Percentiles rank a stretch among this genome's conserved stretches.
Evolutionary conservation across 805 yeast genomes (phyloP).

Genomic region (Candida lessepsii): DNA sequence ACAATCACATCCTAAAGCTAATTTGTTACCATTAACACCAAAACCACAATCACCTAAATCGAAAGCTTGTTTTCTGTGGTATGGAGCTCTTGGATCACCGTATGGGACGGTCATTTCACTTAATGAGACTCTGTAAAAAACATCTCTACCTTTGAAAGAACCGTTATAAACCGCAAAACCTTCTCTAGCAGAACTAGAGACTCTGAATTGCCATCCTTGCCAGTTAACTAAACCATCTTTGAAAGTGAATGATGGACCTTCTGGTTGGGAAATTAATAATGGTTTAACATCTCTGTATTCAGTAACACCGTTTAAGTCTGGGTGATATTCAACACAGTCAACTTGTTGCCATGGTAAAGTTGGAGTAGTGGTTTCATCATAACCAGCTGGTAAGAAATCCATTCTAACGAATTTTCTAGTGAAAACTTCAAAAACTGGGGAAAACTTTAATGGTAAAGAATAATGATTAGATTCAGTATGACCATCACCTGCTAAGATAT

Average conservation of each 20-base stretch:
- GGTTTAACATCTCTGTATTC: slow-evolving; percentile 62
- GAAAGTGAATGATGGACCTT: slow-evolving; percentile 69
- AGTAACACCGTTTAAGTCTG: slow-evolving; percentile 59
- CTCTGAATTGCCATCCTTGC: slow-evolving; percentile 85
- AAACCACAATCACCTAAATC: slow-evolving; percentile 86
- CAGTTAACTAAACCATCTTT: slow-evolving; percentile 60
- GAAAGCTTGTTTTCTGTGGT: slow-evolving; percentile 83
- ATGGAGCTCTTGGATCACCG: slow-evolving; percentile 78
- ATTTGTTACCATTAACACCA: slow-evolving; percentile 68
- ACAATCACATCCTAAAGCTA: slow-evolving; percentile 78
- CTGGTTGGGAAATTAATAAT: slow-evolving; percentile 67
- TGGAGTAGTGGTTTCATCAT: slow-evolving; percentile 56
- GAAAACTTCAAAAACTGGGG: slow-evolving; percentile 68
- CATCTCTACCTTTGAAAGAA: slow-evolving; percentile 71
- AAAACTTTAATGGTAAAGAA: slow-evolving; percentile 68
- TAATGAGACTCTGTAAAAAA: slow-evolving; percentile 68
- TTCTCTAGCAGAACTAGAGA: slow-evolving; percentile 69
- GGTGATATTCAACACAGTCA: slow-evolving; percentile 68
- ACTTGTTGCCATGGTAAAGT: slow-evolving; percentile 63
- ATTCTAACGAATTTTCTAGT: slow-evolving; percentile 63
- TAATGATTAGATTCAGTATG: slow-evolving; percentile 75
- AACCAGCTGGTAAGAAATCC: slow-evolving; percentile 72
- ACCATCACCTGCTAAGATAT: slow-evolving; percentile 59
- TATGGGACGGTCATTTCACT: slow-evolving; percentile 89
- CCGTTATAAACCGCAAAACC: slow-evolving; percentile 76